phyloP scores from a whole-genome alignment of 2,329 filamentous ascomycete genomes.

The Escovopsis sp. region DNA sequence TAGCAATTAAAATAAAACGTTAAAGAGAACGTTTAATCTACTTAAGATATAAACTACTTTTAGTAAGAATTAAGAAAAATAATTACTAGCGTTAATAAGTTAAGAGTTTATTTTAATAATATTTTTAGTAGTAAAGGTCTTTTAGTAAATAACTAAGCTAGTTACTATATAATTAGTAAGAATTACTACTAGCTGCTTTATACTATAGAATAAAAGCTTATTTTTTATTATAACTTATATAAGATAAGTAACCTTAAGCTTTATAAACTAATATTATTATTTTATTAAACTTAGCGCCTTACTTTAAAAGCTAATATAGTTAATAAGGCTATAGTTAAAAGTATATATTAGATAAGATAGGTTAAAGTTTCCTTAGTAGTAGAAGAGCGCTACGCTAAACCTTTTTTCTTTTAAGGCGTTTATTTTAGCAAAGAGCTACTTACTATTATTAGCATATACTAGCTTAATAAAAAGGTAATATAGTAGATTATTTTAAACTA shows the following conservation, averaged over 20 bases:
- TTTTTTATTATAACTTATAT: background rate
- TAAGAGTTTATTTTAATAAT: background rate
- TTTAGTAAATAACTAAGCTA: background rate
- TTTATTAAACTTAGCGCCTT: background rate
- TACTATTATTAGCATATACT: background rate
- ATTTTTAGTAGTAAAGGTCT: background rate
- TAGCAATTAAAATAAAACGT: background rate
- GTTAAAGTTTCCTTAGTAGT: background rate
- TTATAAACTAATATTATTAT: background rate
- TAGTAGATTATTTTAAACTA: background rate
- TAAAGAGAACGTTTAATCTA: background rate
- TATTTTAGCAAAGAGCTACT: background rate
- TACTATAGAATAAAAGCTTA: background rate
- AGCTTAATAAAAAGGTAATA: background rate
- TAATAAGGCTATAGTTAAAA: background rate
- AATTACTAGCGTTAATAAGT: background rate
- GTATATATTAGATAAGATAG: background rate
- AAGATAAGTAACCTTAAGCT: background rate
- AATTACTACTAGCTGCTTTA: background rate
- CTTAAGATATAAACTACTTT: background rate
- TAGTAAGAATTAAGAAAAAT: background rate
- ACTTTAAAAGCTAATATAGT: background rate
- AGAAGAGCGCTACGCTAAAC: background rate
- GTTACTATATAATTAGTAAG: background rate
- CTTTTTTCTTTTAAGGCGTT: background rate